Evolutionary conservation across 225 moss, liverwort and hornwort genomes (phyloP), one percentile per base, ranked within the genome.

Genomic region (Thuidium tamariscinum): DNA sequence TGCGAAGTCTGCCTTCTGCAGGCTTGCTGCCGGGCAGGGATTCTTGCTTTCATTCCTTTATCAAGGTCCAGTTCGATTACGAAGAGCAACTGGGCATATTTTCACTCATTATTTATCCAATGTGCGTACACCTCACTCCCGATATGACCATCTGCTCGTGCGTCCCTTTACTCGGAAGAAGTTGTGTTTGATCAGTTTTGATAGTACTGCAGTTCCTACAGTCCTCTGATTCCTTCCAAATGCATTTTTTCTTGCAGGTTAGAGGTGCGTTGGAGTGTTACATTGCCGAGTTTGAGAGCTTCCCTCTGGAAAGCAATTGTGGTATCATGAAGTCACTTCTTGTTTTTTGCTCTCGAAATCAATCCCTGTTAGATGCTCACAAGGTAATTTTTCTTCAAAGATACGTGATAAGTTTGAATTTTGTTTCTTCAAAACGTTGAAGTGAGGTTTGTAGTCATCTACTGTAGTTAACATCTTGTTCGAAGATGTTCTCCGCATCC

Each of bases 21-120:
- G 95, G 86, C 90, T 99, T 79, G 95, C 92, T 86, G 84, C 93
- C 22, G 92, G 95, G 85, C 99, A 99, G 88, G 96, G 96, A 77
- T 94, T 92, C 81, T 90, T 99, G 83, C 93, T 99, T 86, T 86
- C 92, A 48, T 83, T 59, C 52, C 94, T 99, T 66, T 84, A 92
- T 63, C 90, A 95, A 91, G 93, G 91, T 71, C 84, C 95, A 29
- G 89, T 90, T 84, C 90, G 94, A 65, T 80, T 97, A 82, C 93
- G 89, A 89, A 88, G 92, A 82, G 94, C 94, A 81, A 91, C 92
- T 86, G 90, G 65, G 66, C 95, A 89, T 85, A 89, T 92, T 62
- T 94, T 92, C 65, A 93, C 81, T 86, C 99, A 81, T 54, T 92
- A 93, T 77, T 82, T 99, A 79, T 91, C 87, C 62, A 89, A 93